A percentile compares a stretch with the other conserved stretches of the same genome.
Conservation (phyloP, 1,284 basidiomycete genomes). For the Puccinia triticina region DNA sequence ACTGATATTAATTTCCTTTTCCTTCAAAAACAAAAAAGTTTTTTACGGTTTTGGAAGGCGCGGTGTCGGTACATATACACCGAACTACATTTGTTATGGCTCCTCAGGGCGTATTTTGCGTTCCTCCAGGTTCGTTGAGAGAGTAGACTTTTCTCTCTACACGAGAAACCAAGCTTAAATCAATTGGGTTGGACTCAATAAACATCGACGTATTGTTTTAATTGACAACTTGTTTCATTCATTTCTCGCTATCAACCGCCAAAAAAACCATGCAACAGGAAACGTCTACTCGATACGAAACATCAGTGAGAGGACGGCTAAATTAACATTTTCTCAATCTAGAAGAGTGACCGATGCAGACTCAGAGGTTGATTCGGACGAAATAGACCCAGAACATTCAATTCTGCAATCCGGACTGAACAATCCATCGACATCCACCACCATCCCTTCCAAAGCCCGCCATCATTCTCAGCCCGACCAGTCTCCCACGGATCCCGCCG, state of each 20-base stretch:
- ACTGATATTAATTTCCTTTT: background rate
- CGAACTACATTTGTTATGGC: slow-evolving; percentile 40
- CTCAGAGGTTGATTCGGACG: slow-evolving; percentile 36
- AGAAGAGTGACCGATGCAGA: slow-evolving; percentile 65
- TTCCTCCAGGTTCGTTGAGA: slow-evolving; percentile 32
- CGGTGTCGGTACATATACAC: slow-evolving; percentile 43
- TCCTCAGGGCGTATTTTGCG: slow-evolving; percentile 26
- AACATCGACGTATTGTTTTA: background rate
- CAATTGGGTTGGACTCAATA: background rate
- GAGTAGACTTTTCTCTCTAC: background rate
- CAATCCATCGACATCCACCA: slow-evolving; percentile 3
- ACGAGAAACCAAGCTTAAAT: too few relatives aligned
- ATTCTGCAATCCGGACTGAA: background rate
- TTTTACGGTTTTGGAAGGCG: slow-evolving; percentile 39
- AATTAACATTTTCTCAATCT: slow-evolving; percentile 90
- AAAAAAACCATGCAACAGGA: slow-evolving; percentile 64
- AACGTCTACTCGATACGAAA: slow-evolving; percentile 91
- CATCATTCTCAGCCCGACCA: background rate
- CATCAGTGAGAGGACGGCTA: slow-evolving; percentile 75
- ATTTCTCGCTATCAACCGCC: background rate
- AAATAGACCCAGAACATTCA: slow-evolving; percentile 27
- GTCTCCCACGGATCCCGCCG: background rate
- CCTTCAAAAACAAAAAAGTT: background rate
- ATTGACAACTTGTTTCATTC: background rate
- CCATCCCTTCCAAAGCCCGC: background rate